Evolutionary conservation across 2,329 filamentous ascomycete genomes (phyloP), one percentile per base, ranked within the genome.

Genomic region (Colletotrichum musae): DNA sequence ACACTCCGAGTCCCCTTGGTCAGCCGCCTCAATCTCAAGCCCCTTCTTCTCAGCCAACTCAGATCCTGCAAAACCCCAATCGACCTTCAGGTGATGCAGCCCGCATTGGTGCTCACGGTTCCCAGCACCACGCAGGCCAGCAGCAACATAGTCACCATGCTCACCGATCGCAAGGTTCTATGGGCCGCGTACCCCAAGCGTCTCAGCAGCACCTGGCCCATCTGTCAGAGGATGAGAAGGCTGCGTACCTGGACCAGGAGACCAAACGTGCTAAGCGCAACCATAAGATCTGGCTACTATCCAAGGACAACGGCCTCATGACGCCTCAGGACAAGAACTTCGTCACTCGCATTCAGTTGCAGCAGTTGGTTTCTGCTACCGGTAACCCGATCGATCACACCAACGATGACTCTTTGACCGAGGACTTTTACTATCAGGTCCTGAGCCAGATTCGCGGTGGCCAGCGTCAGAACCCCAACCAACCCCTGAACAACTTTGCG

Each of bases 251-350:
- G 61, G 91, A 94, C 72, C 95, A 97, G 79, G 96, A 99, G 80
- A 95, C 95, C 0, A 96, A 95, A 81, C 91, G 96, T 58, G 95
- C 96, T 6, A 99, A 99, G 86, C 90, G 96, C 50, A 98, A 99
- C 77, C 95, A 98, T 84, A 99, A 99, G 85, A 98, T 99, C 71
- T 95, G 95, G 83, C 86, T 97, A 50, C 84, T 98, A 61, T 97
- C 94, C 26, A 94, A 94, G 82, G 94, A 97, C 75, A 99, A 99
- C 77, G 96, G 96, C 26, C 83, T 99, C 70, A 99, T 99, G 96
- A 99, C 96, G 4, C 96, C 96, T 0, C 95, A 98, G 78, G 96
- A 99, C 82, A 99, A 99, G 86, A 99, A 98, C 79, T 99, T 98
- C 81, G 97, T 99, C 73, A 98, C 96, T 5, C 91, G 96, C 18